Percentiles rank a stretch among this genome's conserved stretches.
phyloP scores from a whole-genome alignment of 208 protist species.

The Wallacemonas sp. region DNA sequence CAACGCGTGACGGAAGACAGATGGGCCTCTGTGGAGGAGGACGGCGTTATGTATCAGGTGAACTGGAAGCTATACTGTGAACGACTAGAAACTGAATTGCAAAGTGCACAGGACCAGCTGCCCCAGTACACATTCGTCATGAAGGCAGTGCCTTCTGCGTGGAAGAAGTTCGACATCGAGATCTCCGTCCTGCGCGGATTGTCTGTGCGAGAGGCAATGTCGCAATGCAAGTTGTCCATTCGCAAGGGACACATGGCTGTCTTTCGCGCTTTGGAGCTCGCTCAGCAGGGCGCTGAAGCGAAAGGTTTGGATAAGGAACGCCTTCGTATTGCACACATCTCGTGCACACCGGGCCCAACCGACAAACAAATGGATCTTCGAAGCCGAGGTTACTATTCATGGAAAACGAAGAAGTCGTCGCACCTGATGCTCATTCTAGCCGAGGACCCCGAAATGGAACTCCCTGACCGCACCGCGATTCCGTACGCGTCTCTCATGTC shows the following conservation, averaged over 20 bases:
- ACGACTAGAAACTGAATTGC: constrained; percentile 83
- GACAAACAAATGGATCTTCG: constrained; percentile 92
- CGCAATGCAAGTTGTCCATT: constrained; percentile 88
- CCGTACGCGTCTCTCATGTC: constrained; percentile 86
- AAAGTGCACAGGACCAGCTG: constrained; percentile 73
- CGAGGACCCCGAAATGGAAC: constrained; percentile 88
- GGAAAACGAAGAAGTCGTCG: constrained; percentile 91
- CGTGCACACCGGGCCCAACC: constrained; percentile 80
- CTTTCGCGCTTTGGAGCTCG: constrained; percentile 83
- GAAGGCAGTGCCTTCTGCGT: constrained; percentile 83
- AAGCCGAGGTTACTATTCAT: constrained; percentile 84
- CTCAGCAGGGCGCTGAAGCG: constrained; percentile 82
- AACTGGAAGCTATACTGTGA: constrained; percentile 92
- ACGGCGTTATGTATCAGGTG: constrained; percentile 79
- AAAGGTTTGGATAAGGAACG: constrained; percentile 90
- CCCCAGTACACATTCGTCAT: constrained; percentile 86
- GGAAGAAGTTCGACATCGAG: constrained; percentile 92
- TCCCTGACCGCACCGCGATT: constrained; percentile 87
- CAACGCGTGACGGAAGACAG: constrained; percentile 86
- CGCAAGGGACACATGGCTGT: constrained; percentile 86
- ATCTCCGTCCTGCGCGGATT: constrained; percentile 83
- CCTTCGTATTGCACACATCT: constrained; percentile 84
- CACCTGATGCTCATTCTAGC: constrained; percentile 81
- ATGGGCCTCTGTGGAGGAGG: constrained; percentile 87
- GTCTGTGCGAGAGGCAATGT: constrained; percentile 87